phyloP scores from a whole-genome alignment of 257 asterid genomes.

The Thymus mandschuricus region DNA sequence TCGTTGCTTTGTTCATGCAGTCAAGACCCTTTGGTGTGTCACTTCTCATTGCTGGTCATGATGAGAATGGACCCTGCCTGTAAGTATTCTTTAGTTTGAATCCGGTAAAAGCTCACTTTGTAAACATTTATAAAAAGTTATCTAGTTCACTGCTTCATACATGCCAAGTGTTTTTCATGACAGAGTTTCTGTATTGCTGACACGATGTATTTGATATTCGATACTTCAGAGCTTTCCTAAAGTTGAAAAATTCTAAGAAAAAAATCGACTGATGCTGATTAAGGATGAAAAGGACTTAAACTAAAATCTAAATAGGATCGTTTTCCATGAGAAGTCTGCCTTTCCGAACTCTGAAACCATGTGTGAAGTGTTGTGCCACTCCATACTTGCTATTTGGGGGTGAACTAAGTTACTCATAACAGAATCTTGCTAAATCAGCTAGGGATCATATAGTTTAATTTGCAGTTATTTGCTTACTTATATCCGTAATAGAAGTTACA shows the following conservation, averaged over 20 bases:
- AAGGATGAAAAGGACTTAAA: not conserved
- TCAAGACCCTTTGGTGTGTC: too few species aligned
- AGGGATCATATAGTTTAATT: not conserved
- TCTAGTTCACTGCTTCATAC: not conserved
- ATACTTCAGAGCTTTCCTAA: too few species aligned
- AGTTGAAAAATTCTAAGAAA: too few species aligned
- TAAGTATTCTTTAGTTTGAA: constrained; percentile 45
- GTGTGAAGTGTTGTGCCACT: not conserved
- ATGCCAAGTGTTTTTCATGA: not conserved
- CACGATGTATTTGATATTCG: not conserved
- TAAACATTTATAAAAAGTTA: not conserved
- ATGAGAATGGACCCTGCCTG: constrained; percentile 95
- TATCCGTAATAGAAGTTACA: constrained; percentile 10
- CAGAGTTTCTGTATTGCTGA: not conserved
- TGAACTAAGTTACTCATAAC: not conserved
- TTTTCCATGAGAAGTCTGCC: not conserved
- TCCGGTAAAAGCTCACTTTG: not conserved
- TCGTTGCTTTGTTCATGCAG: too few species aligned
- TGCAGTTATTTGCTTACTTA: not conserved
- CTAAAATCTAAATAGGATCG: not conserved
- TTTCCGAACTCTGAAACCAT: constrained; percentile 7
- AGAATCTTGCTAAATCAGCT: not conserved
- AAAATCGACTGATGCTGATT: constrained; percentile 8
- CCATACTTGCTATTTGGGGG: constrained; percentile 8
- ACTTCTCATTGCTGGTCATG: too few species aligned